Evolutionary conservation across 1,284 basidiomycete species (phyloP).

Genomic region (Boletus sp.): DNA sequence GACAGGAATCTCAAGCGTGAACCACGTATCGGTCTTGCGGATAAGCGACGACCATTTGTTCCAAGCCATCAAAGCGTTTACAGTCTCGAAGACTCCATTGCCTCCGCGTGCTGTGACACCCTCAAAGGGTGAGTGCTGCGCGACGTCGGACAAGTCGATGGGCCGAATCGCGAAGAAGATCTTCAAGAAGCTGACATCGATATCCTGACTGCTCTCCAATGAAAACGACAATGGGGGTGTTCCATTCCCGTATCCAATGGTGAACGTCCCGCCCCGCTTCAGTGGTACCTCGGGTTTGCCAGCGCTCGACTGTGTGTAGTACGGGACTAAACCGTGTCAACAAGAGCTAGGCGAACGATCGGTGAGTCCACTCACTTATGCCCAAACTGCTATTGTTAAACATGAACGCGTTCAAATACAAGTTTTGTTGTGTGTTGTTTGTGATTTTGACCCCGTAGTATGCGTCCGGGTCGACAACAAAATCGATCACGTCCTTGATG

Average conservation of each 20-base stretch:
- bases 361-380: conserved; percentile 10
- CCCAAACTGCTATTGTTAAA: conserved; percentile 21
- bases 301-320: conserved; percentile 10
- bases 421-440: conserved; percentile 18
- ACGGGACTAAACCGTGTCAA: conserved; percentile 9
- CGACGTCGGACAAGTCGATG: conserved; percentile 16
- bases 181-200: conserved; percentile 25
- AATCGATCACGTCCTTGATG: not conserved
- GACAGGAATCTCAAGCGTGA: conserved; percentile 1
- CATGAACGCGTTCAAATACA: conserved; percentile 24
- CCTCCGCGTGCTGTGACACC: not conserved
- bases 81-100: too few species aligned
- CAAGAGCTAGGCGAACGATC: not conserved
- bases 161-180: conserved; percentile 20
- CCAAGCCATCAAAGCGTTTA: too few species aligned
- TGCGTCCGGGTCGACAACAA: not conserved
- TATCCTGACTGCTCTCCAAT: conserved; percentile 2
- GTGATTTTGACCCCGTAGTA: conserved; percentile 1
- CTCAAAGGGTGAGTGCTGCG: conserved; percentile 15
- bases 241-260: conserved; percentile 20
- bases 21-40: not conserved
- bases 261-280: conserved; percentile 1
- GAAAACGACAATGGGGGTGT: not conserved
- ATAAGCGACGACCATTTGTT: too few species aligned
- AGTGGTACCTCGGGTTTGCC: conserved; percentile 8